A percentile compares a stretch with the other conserved stretches of the same genome.
phyloP scores from a whole-genome alignment of 208 protist genomes.

The Wallacemonas sp. region DNA sequence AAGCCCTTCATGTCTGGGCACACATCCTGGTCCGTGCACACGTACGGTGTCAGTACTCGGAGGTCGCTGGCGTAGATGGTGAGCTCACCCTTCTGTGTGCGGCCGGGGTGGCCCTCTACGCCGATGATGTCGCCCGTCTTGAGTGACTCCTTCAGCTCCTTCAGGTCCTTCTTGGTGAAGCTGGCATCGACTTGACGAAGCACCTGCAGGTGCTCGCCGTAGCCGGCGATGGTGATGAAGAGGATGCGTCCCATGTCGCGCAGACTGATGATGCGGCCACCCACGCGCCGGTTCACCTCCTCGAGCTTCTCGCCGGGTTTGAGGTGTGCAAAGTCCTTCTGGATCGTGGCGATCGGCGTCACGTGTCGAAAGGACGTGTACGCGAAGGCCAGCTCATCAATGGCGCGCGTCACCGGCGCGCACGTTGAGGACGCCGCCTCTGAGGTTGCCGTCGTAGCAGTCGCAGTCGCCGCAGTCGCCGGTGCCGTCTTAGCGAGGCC shows the following conservation, averaged over 20 bases:
- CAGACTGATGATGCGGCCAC: constrained; percentile 68
- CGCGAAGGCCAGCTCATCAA: constrained; percentile 45
- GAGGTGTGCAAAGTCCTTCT: constrained; percentile 42
- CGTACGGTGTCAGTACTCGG: constrained; percentile 76
- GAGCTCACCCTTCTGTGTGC: constrained; percentile 85
- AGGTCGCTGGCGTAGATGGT: constrained; percentile 65
- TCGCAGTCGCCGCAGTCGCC: neutral
- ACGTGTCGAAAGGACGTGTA: constrained; percentile 71
- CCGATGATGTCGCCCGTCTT: constrained; percentile 88
- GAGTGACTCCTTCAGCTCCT: constrained; percentile 44
- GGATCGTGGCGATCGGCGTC: constrained; percentile 50
- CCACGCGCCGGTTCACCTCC: constrained; percentile 41
- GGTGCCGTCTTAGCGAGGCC: neutral
- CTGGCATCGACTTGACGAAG: constrained; percentile 53
- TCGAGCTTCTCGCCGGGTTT: constrained; percentile 26
- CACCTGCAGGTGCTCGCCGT: constrained; percentile 70
- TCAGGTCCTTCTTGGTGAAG: constrained; percentile 57
- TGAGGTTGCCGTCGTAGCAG: neutral
- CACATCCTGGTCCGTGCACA: constrained; percentile 82
- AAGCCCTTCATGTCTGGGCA: constrained; percentile 80
- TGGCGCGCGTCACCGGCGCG: constrained; percentile 26
- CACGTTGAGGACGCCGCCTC: neutral
- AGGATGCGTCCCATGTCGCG: constrained; percentile 87
- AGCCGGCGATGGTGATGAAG: constrained; percentile 76
- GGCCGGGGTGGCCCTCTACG: constrained; percentile 66